Base-by-base conservation (phyloP, 1,284 basidiomycete species). In the Ceraceosorus guamensis region DNA sequence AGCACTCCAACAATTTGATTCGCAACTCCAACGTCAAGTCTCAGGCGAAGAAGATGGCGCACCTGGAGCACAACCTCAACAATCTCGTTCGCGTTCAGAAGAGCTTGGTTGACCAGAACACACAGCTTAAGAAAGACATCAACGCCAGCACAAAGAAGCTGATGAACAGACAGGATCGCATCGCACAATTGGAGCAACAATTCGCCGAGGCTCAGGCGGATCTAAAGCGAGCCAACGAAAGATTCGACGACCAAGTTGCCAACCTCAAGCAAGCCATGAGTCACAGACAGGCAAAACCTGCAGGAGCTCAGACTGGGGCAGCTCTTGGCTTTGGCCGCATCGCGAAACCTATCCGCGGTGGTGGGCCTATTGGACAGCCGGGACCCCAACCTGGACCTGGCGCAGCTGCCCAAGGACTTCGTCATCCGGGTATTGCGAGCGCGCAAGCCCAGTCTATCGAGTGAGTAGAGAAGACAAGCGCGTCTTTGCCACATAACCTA, bases 21-120 rank as follows among this genome's bases (percentile, higher is more conserved):
- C 86, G 91, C 62, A 93, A 92, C 75, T 93, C 91, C 80, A 96
- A 97, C 78, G 90, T 88, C 78, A 91, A 95, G 77, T 88, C 92
- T 4, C 95, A 98, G 75, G 91, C 96, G 80, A 92, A 93, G 84
- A 97, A 97, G 83, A 95, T 98, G 88, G 89, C 90, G 33, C 93
- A 97, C 83, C 79, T 99, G 57, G 93, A 97, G 76, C 87, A 93
- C 62, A 98, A 98, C 76, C 80, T 99, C 53, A 93, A 98, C 76
- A 91, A 96, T 73, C 81, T 98, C 66, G 93, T 90, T 46, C 80
- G 89, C 55, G 92, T 98, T 37, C 95, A 98, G 82, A 96, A 96
- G 79, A 91, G 96, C 84, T 87, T 99, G 59, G 93, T 98, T 57
- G 95, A 98, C 79, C 95, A 99, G 80, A 99, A 99, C 79, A 88